These are phyloP conservation scores for Tylopilus rubrobrunneus DNA, from an alignment of 768 basidiomycete species.

Conservation along the genomic window DNA sequence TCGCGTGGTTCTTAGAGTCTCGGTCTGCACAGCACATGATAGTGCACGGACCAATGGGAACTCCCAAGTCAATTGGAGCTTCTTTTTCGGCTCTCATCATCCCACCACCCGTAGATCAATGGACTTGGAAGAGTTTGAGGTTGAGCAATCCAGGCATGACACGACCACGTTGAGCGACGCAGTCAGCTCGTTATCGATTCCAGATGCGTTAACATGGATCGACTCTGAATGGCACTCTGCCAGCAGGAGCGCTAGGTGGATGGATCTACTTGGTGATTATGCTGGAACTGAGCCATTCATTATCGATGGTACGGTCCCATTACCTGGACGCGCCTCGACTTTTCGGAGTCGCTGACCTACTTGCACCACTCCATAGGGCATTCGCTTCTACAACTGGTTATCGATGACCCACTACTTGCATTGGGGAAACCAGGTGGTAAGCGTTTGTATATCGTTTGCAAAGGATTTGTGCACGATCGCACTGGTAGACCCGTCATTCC, in stretches of 20 bases:
- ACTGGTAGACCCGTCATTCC: conserved; percentile 48
- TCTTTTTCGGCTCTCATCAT: neutral
- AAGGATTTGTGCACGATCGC: neutral
- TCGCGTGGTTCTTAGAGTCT: neutral
- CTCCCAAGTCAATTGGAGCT: neutral
- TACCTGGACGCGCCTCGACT: neutral
- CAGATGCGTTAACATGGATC: conserved; percentile 27
- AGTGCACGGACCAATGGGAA: conserved; percentile 14
- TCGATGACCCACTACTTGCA: conserved; percentile 60
- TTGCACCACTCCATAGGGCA: conserved; percentile 42
- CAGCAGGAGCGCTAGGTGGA: conserved; percentile 45
- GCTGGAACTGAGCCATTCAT: conserved; percentile 64
- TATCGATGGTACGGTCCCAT: conserved; percentile 48
- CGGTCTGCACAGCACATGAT: conserved; percentile 2
- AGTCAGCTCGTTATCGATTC: conserved; percentile 7
- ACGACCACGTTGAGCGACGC: neutral
- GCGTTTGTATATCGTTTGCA: neutral
- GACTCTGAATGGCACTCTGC: conserved; percentile 40
- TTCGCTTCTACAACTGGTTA: conserved; percentile 53
- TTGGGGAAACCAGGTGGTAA: conserved; percentile 46
- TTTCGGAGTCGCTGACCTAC: neutral
- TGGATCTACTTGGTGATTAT: conserved; percentile 72
- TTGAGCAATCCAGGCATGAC: conserved; percentile 6
- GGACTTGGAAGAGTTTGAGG: conserved; percentile 40
- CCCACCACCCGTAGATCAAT: conserved; percentile 18